Percentiles rank a stretch among this genome's conserved stretches.
phyloP scores from a whole-genome alignment of 2,329 filamentous ascomycete genomes.

The Sporothrix sp. region DNA sequence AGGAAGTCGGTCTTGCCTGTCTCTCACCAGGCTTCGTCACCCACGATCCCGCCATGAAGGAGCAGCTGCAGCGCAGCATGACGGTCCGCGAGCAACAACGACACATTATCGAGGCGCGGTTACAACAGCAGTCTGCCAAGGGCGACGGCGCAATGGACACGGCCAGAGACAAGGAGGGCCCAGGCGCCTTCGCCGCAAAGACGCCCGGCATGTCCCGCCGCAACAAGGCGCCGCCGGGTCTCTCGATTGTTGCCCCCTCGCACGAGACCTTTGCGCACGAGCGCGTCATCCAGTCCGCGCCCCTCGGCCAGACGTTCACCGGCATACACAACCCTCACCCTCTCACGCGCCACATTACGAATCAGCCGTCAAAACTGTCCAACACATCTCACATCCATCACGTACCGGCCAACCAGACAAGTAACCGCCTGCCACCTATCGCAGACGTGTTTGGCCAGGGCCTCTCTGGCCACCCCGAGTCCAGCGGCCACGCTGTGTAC shows the following conservation, averaged over 20 bases:
- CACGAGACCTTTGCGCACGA: slow-evolving; percentile 89
- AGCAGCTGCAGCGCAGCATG: slow-evolving; percentile 88
- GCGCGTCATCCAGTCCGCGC: slow-evolving; percentile 92
- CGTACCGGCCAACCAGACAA: slow-evolving; percentile 76
- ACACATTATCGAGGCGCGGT: slow-evolving; percentile 83
- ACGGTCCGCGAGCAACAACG: slow-evolving; percentile 89
- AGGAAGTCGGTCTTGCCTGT: slow-evolving; percentile 88
- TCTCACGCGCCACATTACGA: slow-evolving; percentile 65
- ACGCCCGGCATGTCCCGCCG: slow-evolving; percentile 64
- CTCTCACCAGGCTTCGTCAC: slow-evolving; percentile 93
- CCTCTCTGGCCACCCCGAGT: slow-evolving; percentile 53
- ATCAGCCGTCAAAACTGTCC: slow-evolving; percentile 72
- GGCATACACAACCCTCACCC: slow-evolving; percentile 73
- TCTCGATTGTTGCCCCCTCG: slow-evolving; percentile 91
- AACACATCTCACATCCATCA: slow-evolving; percentile 88
- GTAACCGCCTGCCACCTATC: slow-evolving; percentile 86
- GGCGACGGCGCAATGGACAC: slow-evolving; percentile 54
- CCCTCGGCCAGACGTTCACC: slow-evolving; percentile 89
- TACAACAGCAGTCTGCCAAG: slow-evolving; percentile 79
- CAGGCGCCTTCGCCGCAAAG: slow-evolving; percentile 48
- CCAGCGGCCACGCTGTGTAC: slow-evolving; percentile 40
- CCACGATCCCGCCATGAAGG: slow-evolving; percentile 91
- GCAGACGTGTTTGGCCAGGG: slow-evolving; percentile 87
- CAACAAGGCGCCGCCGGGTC: slow-evolving; percentile 74
- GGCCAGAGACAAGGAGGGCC: slow-evolving; percentile 38